Base-by-base conservation (phyloP, 495 filamentous ascomycete species). In the Thermochaetoides thermophila region DNA sequence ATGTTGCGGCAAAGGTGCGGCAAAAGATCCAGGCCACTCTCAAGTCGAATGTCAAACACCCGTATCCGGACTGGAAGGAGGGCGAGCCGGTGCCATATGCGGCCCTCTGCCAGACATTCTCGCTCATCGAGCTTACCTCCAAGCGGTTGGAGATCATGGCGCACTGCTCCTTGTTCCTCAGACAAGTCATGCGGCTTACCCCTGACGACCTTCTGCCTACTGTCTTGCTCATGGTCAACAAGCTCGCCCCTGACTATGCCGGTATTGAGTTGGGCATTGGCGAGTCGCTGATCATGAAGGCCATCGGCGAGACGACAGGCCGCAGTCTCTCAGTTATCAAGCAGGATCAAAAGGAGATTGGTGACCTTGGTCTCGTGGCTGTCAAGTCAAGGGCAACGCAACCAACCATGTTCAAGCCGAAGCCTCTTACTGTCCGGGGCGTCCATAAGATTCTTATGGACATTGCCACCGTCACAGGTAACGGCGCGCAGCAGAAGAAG, bases 261-360 rank as follows among this genome's bases (percentile, higher is more conserved):
- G 89, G 89, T 13, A 81, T 97, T 36, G 89, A 97, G 56, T 64
- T 97, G 12, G 89, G 89, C 18, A 96, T 97, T 49, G 89, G 89
- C 27, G 89, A 97, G 60, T 93, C 84, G 10, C 52, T 97, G 27
- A 92, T 97, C 45, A 95, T 97, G 85, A 97, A 95, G 47, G 81
- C 89, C 11, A 93, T 97, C 48, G 84, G 85, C 10, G 86, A 97
- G 60, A 77, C 74, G 31, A 96, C 89, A 2, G 89, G 89, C 5
- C 77, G 91, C 34, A 89, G 77, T 49, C 55, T 95, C 25, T 57
- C 71, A 7, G 73, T 89, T 32, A 92, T 96, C 55, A 95, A 94
- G 52, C 68, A 74, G 24, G 89, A 97, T 46, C 89, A 97, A 39
- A 83, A 84, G 43, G 83, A 95, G 44, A 91, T 95, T 50, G 89